phyloP scores from a whole-genome alignment of 2,329 filamentous ascomycete genomes.

The Fusarium penzigii region DNA sequence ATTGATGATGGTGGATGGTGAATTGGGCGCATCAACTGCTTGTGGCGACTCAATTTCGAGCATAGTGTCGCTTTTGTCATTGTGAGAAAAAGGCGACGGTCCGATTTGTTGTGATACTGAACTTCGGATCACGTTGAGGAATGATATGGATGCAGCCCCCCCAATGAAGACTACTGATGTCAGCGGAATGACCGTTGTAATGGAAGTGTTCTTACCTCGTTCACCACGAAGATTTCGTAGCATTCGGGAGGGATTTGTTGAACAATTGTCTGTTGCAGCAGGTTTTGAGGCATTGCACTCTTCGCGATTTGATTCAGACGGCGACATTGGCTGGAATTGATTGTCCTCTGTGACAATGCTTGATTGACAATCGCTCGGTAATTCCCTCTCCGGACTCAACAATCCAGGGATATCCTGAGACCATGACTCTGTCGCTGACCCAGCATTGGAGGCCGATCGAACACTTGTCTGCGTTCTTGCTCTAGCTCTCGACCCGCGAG shows the following conservation, averaged over 20 bases:
- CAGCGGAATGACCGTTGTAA: neutral
- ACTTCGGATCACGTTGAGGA: constrained; percentile 44
- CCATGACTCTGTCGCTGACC: neutral
- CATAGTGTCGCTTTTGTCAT: constrained; percentile 30
- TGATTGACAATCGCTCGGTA: constrained; percentile 3
- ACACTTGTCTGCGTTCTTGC: constrained; percentile 14
- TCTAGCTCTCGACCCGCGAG: constrained; percentile 28
- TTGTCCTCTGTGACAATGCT: constrained; percentile 8
- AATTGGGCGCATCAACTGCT: neutral
- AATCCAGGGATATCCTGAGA: neutral
- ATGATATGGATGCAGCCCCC: constrained; percentile 55
- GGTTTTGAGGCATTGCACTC: constrained; percentile 14
- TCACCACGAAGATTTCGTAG: constrained; percentile 54
- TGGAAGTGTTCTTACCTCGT: constrained; percentile 38
- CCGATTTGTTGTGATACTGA: constrained; percentile 28
- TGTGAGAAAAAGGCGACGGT: constrained; percentile 28
- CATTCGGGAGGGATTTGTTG: constrained; percentile 40
- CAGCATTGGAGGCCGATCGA: constrained; percentile 6
- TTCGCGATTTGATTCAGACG: constrained; percentile 32
- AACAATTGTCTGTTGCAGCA: constrained; percentile 13
- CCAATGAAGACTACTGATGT: constrained; percentile 45
- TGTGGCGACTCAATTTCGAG: constrained; percentile 26
- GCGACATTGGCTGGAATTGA: constrained; percentile 29
- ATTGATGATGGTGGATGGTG: neutral
- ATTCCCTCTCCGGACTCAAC: neutral